phyloP scores from a whole-genome alignment of 495 filamentous ascomycete genomes.

The Hypoxylon intermedium region DNA sequence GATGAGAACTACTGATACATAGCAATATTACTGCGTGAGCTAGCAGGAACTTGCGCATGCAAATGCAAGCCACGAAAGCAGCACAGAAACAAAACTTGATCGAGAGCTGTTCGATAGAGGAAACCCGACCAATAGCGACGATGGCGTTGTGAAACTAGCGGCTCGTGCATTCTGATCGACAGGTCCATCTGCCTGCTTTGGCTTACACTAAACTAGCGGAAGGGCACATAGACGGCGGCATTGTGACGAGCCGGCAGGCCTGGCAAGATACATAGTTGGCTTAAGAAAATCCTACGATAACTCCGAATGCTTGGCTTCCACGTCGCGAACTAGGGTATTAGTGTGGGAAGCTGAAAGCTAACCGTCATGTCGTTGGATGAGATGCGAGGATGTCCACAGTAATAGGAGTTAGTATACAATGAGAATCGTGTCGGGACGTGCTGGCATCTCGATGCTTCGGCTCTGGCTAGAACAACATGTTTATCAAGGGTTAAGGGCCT shows the following conservation, averaged over 20 bases:
- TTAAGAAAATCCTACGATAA: constrained; percentile 3
- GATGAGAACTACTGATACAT: constrained; percentile 18
- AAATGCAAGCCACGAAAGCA: constrained; percentile 13
- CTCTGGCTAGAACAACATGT: not conserved
- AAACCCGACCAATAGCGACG: constrained; percentile 16
- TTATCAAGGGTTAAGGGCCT: not conserved
- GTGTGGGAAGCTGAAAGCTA: constrained; percentile 27
- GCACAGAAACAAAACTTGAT: constrained; percentile 28
- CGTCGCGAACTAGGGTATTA: constrained; percentile 5
- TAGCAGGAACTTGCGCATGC: constrained; percentile 13
- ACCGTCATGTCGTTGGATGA: constrained; percentile 17
- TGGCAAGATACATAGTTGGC: not conserved
- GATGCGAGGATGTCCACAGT: constrained; percentile 2
- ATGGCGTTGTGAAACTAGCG: constrained; percentile 27
- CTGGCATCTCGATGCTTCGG: not conserved
- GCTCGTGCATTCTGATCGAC: constrained; percentile 35
- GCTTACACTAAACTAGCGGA: constrained; percentile 19
- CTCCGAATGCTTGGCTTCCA: constrained; percentile 14
- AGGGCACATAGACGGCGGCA: constrained; percentile 19
- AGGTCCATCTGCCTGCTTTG: constrained; percentile 32
- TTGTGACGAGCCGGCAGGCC: constrained; percentile 12
- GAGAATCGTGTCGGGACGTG: too few relatives aligned
- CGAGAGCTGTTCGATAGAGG: constrained; percentile 9
- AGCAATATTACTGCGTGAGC: constrained; percentile 13
- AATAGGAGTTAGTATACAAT: constrained; percentile 4